phyloP scores from a whole-genome alignment of 108 stramenopile species.

The Asterionellopsis glacialis region DNA sequence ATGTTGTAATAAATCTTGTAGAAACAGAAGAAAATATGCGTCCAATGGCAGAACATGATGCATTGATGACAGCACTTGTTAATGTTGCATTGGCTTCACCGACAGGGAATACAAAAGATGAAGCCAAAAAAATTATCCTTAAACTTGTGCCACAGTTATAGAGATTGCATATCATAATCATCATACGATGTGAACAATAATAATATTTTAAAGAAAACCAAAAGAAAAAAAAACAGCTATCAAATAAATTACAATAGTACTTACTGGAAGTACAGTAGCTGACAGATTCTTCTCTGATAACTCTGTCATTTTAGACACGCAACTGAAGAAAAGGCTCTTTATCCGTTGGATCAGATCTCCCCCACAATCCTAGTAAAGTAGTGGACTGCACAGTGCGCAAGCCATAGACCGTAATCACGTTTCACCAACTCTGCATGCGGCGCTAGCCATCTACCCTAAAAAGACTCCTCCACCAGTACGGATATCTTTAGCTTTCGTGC shows the following conservation, averaged over 20 bases:
- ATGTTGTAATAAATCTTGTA: background rate
- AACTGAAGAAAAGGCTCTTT: too few relatives aligned
- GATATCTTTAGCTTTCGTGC: background rate
- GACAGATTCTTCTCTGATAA: too few relatives aligned
- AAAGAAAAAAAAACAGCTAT: too few relatives aligned
- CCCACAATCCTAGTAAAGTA: too few relatives aligned
- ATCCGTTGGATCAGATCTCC: too few relatives aligned
- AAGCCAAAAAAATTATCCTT: slow-evolving; percentile 25
- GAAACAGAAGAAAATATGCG: background rate
- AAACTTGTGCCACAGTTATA: slow-evolving; percentile 33
- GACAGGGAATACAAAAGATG: slow-evolving; percentile 10
- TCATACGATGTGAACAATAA: background rate
- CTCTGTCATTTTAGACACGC: too few relatives aligned
- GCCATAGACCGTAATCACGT: too few relatives aligned
- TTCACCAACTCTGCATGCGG: too few relatives aligned
- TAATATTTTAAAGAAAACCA: background rate
- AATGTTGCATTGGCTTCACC: slow-evolving; percentile 14
- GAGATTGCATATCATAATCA: background rate
- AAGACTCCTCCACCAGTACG: background rate
- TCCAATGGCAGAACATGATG: slow-evolving; percentile 3
- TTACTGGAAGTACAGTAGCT: too few relatives aligned
- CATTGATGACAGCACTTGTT: background rate
- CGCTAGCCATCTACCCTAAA: background rate
- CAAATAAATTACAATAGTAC: too few relatives aligned
- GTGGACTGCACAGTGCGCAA: too few relatives aligned